These are phyloP conservation scores for Paramyrothecium roridum DNA, from an alignment of 2,329 filamentous ascomycete genomes.

Conservation along the genomic window DNA sequence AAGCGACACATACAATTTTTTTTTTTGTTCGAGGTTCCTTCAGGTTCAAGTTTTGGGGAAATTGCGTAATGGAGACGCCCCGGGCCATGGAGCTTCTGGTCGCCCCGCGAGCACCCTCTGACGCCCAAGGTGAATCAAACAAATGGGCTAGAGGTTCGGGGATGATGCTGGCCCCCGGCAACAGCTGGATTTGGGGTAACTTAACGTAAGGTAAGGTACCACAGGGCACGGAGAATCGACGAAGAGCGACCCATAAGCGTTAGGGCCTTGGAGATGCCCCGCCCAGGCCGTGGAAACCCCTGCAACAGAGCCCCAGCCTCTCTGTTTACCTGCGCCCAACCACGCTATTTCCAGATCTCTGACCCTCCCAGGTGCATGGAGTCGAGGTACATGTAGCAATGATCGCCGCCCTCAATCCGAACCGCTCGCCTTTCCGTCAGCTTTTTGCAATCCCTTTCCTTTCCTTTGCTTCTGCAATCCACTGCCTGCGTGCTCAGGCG, in stretches of 20 bases:
- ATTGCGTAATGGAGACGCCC: too few relatives aligned
- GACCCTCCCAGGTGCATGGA: constrained; percentile 15
- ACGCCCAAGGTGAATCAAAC: background rate
- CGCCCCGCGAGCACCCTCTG: too few relatives aligned
- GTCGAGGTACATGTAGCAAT: background rate
- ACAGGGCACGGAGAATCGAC: background rate
- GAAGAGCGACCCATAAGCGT: background rate
- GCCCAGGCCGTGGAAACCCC: constrained; percentile 14
- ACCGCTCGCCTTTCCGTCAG: background rate
- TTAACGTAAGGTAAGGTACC: background rate
- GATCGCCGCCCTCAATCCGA: background rate
- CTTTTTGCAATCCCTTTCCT: background rate
- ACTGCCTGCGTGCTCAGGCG: background rate
- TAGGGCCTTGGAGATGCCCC: constrained; percentile 1
- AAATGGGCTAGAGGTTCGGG: background rate
- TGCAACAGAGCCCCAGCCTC: constrained; percentile 27
- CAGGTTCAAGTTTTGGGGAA: too few relatives aligned
- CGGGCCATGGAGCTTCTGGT: too few relatives aligned
- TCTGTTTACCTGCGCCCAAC: constrained; percentile 24
- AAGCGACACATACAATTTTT: background rate
- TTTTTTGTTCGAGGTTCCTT: background rate
- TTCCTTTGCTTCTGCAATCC: background rate
- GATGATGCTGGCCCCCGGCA: background rate
- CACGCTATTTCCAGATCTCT: constrained; percentile 10
- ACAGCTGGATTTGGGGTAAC: background rate